These are phyloP conservation scores for Pythium myriotylum DNA, from an alignment of 352 stramenopile genomes.

Conservation along the genomic window DNA sequence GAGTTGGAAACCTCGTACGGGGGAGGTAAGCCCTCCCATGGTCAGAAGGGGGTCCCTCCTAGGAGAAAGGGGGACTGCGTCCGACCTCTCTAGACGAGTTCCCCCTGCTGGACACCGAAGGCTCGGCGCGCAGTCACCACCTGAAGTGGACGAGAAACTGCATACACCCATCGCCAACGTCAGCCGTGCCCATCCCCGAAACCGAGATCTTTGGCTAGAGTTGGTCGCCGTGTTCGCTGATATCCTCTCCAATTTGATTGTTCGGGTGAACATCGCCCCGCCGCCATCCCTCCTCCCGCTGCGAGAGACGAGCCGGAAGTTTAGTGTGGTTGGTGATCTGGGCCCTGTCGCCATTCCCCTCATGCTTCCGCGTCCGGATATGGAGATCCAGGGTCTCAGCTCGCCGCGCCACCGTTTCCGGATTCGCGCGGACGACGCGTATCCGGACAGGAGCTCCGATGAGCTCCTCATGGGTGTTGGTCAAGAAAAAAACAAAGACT, in stretches of 20 bases:
- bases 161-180: slow-evolving; percentile 1
- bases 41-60: neutral
- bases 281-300: slow-evolving; percentile 2
- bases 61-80: neutral
- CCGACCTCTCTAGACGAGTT: neutral
- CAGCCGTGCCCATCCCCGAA: neutral
- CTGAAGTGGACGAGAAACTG: neutral
- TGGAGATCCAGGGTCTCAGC: neutral
- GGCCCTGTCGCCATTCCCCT: neutral
- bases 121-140: neutral
- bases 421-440: neutral
- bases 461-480: no score
- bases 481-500: no score
- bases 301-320: neutral
- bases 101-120: neutral
- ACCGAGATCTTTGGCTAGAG: neutral
- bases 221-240: neutral
- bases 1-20: neutral
- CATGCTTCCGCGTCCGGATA: neutral
- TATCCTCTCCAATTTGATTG: slow-evolving; percentile 4
- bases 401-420: neutral
- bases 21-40: neutral
- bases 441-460: no score
- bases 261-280: neutral
- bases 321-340: neutral